Evolutionary conservation across 305 asterid genomes (phyloP), one percentile per base, ranked within the genome.

Genomic region (Plantago coronopus): DNA sequence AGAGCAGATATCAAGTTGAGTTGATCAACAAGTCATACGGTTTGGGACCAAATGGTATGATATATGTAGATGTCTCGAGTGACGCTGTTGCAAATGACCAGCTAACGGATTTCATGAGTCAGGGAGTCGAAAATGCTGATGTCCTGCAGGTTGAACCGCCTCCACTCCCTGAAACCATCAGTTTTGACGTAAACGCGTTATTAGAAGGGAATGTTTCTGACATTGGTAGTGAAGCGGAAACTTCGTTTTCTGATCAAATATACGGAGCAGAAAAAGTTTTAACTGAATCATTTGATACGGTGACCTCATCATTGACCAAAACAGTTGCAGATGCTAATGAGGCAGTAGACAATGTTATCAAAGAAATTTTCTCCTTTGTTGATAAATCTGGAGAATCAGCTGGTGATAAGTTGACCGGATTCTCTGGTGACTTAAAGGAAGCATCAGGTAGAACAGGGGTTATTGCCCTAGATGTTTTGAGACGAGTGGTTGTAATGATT

Each of bases 341-440:
- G 64, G 75, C 78, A 50, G 67, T 84, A 48, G 89, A 84, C 75
- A 71, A 62, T 48, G 78, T 73, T 17, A 40, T 79, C 25, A 72
- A 68, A 44, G 76, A 69, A 40, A 53, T 91, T 40, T 69, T 15
- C 61, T 65, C 78, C 15, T 74, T 84, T 65, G 21, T 81, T 40
- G 75, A 66, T 47, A 73, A 75, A 74, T 72, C 94, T 54, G 94
- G 91, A 48, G 88, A 77, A 67, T 74, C 87, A 37, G 82, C 91
- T 49, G 67, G 79, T 61, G 57, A 59, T 74, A 83, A 77, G 78
- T 48, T 91, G 75, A 59, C 72, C 58, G 83, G 78, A 51, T 40
- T 89, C 13, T 78, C 93, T 43, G 45, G 81, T 65, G 81, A 69
- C 62, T 61, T 85, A 38, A 85, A 80, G 81, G 83, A 79, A 69